phyloP scores from a whole-genome alignment of 2,329 filamentous ascomycete genomes.

The Myotisia sp. region DNA sequence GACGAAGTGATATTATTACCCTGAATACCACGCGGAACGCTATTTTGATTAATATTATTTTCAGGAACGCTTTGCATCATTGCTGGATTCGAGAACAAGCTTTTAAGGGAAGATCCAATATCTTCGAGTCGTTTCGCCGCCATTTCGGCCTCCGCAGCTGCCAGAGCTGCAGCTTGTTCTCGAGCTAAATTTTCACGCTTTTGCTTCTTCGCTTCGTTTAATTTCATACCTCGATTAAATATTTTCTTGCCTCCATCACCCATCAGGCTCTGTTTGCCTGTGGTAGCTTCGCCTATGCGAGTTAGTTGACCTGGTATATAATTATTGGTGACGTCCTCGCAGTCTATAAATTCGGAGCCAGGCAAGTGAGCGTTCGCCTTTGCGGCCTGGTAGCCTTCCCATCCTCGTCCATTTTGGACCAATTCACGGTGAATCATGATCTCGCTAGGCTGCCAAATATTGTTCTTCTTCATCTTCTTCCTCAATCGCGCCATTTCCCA shows the following conservation, averaged over 20 bases:
- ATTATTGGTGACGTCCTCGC: conserved; percentile 31
- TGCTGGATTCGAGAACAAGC: conserved; percentile 19
- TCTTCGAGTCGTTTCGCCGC: conserved; percentile 26
- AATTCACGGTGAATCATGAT: conserved; percentile 53
- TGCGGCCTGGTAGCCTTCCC: conserved; percentile 36
- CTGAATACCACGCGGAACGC: conserved; percentile 14
- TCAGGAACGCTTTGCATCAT: too few species aligned
- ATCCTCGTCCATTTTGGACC: conserved; percentile 42
- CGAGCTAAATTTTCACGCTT: conserved; percentile 41
- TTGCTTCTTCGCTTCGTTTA: conserved; percentile 48
- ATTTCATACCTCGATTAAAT: conserved; percentile 45
- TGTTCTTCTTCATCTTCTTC: conserved; percentile 59
- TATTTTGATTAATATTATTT: conserved; percentile 14
- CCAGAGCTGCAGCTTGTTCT: conserved; percentile 34
- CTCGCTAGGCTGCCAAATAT: conserved; percentile 52
- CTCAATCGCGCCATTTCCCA: conserved; percentile 53
- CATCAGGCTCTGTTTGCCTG: conserved; percentile 19
- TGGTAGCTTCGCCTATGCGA: conserved; percentile 26
- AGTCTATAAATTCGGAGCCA: conserved; percentile 45
- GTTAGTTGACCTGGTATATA: conserved; percentile 27
- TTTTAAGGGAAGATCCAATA: conserved; percentile 26
- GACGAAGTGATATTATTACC: conserved; percentile 14
- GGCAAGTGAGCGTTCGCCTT: conserved; percentile 37
- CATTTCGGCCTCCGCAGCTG: conserved; percentile 25
- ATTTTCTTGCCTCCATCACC: conserved; percentile 36